These are phyloP conservation scores for Kodamaea leandrae DNA, from an alignment of 805 yeast genomes.

Conservation along the genomic window DNA sequence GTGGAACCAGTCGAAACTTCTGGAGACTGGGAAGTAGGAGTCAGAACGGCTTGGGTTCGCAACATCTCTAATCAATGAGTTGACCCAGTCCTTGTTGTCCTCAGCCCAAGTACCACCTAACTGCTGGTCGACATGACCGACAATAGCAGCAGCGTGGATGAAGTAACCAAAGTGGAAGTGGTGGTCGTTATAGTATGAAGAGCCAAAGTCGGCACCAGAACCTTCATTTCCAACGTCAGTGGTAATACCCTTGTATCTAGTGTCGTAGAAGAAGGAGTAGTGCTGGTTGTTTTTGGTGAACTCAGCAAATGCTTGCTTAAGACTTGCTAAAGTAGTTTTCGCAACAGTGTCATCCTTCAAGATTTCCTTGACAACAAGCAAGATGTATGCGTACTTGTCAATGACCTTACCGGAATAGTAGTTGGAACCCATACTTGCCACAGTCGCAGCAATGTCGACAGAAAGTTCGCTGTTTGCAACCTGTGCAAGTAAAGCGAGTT, in stretches of 20 bases:
- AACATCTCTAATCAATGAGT: constrained; percentile 24
- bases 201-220: constrained; percentile 59
- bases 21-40: constrained; percentile 21
- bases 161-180: constrained; percentile 87
- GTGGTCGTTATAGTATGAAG: constrained; percentile 79
- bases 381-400: constrained; percentile 57
- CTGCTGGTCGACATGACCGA: constrained; percentile 60
- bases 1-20: constrained; percentile 25
- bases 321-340: constrained; percentile 26
- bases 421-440: constrained; percentile 38
- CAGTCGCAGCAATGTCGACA: constrained; percentile 44
- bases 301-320: constrained; percentile 44
- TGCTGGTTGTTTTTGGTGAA: constrained; percentile 42
- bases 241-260: constrained; percentile 55
- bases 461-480: constrained; percentile 47
- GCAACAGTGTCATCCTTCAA: constrained; percentile 43
- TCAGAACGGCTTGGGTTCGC: constrained; percentile 22
- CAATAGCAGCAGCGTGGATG: constrained; percentile 77
- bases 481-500: constrained; percentile 42
- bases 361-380: constrained; percentile 50
- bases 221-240: constrained; percentile 48
- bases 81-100: constrained; percentile 23
- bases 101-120: constrained; percentile 54
- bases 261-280: constrained; percentile 54
- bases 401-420: constrained; percentile 54